phyloP scores from a whole-genome alignment of 305 asterid genomes.

The Fraxinus albicans region DNA sequence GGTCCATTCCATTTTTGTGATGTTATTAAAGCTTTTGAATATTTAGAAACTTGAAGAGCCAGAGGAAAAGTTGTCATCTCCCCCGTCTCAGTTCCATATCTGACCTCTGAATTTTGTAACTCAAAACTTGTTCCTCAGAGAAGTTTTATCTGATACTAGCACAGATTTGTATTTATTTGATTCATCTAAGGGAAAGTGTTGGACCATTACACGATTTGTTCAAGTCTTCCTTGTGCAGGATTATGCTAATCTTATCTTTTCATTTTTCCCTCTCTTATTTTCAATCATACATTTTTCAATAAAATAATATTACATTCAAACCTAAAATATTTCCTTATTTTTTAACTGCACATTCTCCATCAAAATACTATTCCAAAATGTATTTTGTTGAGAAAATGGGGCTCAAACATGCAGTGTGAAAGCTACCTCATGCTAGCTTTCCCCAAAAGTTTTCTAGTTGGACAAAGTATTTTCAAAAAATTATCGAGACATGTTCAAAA shows the following conservation, averaged over 20 bases:
- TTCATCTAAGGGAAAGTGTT: background rate
- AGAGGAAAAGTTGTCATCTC: constrained; percentile 58
- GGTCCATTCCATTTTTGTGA: constrained; percentile 45
- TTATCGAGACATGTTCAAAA: too few relatives aligned
- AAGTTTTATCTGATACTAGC: background rate
- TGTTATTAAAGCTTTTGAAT: constrained; percentile 44
- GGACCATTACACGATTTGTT: background rate
- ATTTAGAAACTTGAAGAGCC: constrained; percentile 66
- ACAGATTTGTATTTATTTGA: background rate
- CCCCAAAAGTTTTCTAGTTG: background rate
- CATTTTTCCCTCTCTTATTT: too few relatives aligned
- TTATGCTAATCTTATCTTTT: background rate
- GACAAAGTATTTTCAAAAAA: too few relatives aligned
- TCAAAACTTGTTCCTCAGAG: background rate
- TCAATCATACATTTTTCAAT: too few relatives aligned
- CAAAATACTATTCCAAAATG: too few relatives aligned
- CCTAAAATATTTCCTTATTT: too few relatives aligned
- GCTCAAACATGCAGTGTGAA: too few relatives aligned
- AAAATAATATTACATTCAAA: too few relatives aligned
- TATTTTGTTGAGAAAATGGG: too few relatives aligned
- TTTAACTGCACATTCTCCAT: too few relatives aligned
- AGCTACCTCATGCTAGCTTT: background rate
- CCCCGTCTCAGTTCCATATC: constrained; percentile 20
- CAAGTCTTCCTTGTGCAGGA: background rate
- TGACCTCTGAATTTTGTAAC: background rate